Conservation (phyloP, 2,329 filamentous ascomycete species). For the Aspergillus aculeatinus region DNA sequence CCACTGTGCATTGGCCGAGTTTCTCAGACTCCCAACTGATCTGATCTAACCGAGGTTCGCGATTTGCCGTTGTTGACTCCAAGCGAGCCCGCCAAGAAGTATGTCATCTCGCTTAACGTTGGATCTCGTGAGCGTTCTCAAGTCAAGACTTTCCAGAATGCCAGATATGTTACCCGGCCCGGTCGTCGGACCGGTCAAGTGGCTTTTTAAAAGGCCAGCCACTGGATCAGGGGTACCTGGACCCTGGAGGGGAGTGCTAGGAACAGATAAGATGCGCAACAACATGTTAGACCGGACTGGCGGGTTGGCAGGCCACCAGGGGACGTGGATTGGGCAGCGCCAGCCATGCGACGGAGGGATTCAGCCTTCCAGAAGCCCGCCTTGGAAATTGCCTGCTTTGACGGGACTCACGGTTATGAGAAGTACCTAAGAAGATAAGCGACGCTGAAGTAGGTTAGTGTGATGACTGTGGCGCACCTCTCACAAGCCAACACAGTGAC, state of each 20-base stretch:
- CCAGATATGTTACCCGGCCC: conserved; percentile 7
- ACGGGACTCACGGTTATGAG: too few species aligned
- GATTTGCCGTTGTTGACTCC: conserved; percentile 1
- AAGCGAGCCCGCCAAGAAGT: background rate
- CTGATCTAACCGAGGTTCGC: background rate
- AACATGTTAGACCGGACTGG: background rate
- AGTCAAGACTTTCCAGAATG: background rate
- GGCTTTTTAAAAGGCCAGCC: background rate
- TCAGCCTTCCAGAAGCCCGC: too few species aligned
- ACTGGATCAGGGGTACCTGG: conserved; percentile 1
- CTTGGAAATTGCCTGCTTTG: too few species aligned
- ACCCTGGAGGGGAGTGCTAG: background rate
- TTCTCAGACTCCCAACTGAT: too few species aligned
- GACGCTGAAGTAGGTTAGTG: background rate
- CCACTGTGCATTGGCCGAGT: background rate
- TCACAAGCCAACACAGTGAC: background rate
- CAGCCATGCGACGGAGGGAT: too few species aligned
- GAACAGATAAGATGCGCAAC: background rate
- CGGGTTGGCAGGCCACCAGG: too few species aligned
- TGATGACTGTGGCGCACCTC: background rate
- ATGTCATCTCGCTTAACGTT: background rate
- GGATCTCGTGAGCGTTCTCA: background rate
- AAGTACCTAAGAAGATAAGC: background rate
- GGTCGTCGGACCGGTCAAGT: conserved; percentile 15
- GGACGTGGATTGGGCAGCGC: too few species aligned